Evolutionary conservation across 2,329 filamentous ascomycete species (phyloP), one percentile per base, ranked within the genome.

Genomic region (Pleoardoris graminearum): DNA sequence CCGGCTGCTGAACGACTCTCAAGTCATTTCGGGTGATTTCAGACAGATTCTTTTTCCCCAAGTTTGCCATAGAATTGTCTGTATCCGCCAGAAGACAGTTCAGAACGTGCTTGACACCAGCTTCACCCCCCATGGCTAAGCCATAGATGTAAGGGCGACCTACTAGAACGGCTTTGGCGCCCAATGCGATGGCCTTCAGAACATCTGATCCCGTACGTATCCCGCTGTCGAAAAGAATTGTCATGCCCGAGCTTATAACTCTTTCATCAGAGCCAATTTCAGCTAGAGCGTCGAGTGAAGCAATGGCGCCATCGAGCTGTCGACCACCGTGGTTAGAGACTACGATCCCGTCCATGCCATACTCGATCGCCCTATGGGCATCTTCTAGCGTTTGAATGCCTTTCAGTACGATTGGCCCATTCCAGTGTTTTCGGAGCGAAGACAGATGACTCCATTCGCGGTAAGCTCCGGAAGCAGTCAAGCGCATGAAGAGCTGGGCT

Each of bases 381-480:
- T 75, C 72, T 37, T 71, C 69, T 0, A 72, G 61, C 3, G 66
- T 72, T 46, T 75, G 72, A 32, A 75, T 73, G 6, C 72, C 72
- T 50, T 75, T 75, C 8, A 75, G 57, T 17, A 75, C 67, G 51
- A 75, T 73, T 0, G 72, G 72, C 0, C 71, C 72, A 35, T 68
- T 62, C 72, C 72, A 74, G 47, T 71, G 54, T 48, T 66, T 59
- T 17, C 63, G 59, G 8, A 75, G 54, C 29, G 61, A 65, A n/a
- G 63, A 49, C 16, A 75, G 47, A 36, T 74, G 61, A 7, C 64
- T 56, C 72, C 72, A 75, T 14, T 68, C 60, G 30, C 69, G 63
- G 39, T 72, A 71, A 3, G 63, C 65, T 0, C 71, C 71, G 1
- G 68, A 71, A 4, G 72, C 70, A 5, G 75, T 54, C 0, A 72